Evolutionary conservation across 192 early-diverging fungal genomes (phyloP), one percentile per base, ranked within the genome.

Genomic region (Spinellus fusiger): DNA sequence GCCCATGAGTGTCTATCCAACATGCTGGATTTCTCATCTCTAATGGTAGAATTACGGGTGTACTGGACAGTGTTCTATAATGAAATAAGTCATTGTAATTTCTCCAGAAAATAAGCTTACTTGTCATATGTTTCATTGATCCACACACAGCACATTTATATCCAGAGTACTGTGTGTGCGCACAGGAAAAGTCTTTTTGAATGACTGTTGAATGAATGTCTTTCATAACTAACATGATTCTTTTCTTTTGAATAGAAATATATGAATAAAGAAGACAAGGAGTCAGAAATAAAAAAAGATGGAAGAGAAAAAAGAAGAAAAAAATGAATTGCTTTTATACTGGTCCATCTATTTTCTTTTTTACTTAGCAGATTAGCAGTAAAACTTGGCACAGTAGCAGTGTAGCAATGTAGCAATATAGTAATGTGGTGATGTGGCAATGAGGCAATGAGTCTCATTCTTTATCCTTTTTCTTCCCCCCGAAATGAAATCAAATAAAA

Each of bases 111-210:
- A 27, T n/a, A 58, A 20, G 27, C 56, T 59, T 58, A 70, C 68
- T 70, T 37, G 68, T 70, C 62, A 70, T 70, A 64, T 70, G 68
- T n/a, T 59, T 54, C 18, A 22, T 23, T 16, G 68, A 70, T 15
- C 68, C 68, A 37, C 68, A 70, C 23, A 70, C 62, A 15, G 68
- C 68, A 22, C 68, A 70, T 7, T 29, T 20, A 4, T 31, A 27
- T 5, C 27, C 57, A 20, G 57, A 38, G 40, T 59, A 31, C 44
- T 49, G 40, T 46, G 32, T 54, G 7, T 37, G 22, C 4, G 22
- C 29, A 12, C 34, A 37, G 28, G 37, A 26, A 15, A 38, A 27
- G 0, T 53, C 52, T 3, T 54, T 46, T 54, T 37, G 28, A 12
- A 23, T 29, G 18, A 46, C 38, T 38, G 62, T 20, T 37, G 22